Evolutionary conservation across 192 early-diverging fungal species (phyloP), one percentile per base, ranked within the genome.

Genomic region (Coemansia sp.): DNA sequence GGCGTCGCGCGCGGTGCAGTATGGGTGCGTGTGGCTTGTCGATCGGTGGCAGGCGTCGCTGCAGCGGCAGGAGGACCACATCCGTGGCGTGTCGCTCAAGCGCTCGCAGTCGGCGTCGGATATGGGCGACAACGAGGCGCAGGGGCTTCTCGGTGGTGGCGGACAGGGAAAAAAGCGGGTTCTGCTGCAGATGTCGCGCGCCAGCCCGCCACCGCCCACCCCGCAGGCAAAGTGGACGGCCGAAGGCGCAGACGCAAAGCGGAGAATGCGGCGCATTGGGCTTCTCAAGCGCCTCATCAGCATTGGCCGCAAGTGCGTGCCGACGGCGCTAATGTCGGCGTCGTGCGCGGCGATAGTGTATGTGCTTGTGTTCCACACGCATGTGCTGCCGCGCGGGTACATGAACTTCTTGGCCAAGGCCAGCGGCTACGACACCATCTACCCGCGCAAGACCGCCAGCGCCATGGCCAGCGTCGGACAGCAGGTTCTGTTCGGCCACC

Each of bases 1-100:
- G 38, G 74, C 86, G 28, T 86, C 88, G 8, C 78, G 88, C 31
- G 83, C 84, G 3, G 33, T 85, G 33, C 88, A 90, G 54, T 88
- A 87, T 55, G 82, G 82, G 37, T 72, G 74, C 3, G 79, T 85
- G 34, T 87, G 86, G 83, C 50, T 82, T 23, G 84, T 90, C 80
- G 81, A 85, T 34, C 75, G 81, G 22, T 88, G 83, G 85, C 72
- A 71, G 6, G n/a, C 59, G 17, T 27, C 31, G 27, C 55, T 64
- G 40, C 66, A 79, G 52, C 28, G 17, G 5, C 59, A 69, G 27
- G 70, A 62, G 13, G 69, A 72, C 58, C 42, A 36, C 19, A 36
- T 60, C 28, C 65, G 65, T 11, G 62, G 69, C 61, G 48, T 54
- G 37, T 57, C 65, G 41, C 63, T 79, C 57, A 62, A 62, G 40